Percentiles rank a stretch among this genome's conserved stretches.
Evolutionary conservation across 2,329 filamentous ascomycete genomes (phyloP).

Genomic region (Diaporthe nobilis): DNA sequence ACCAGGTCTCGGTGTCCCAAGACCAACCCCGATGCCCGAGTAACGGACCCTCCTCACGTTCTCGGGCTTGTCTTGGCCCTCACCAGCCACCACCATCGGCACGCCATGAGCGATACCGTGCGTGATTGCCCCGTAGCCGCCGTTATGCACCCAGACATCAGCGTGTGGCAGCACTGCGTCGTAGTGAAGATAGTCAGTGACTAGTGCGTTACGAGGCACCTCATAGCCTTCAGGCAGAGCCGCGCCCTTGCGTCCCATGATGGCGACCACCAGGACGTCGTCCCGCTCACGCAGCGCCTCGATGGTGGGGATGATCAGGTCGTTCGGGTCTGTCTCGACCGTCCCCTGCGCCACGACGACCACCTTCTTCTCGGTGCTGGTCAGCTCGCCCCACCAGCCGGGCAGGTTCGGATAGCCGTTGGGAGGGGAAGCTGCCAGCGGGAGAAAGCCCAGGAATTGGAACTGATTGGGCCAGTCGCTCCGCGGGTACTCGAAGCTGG

Average conservation of each 20-base stretch:
- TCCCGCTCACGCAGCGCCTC: constrained; percentile 48
- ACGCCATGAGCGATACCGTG: constrained; percentile 57
- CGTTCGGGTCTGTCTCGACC: constrained; percentile 54
- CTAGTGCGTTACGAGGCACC: constrained; percentile 50
- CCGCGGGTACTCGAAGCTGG: constrained; percentile 55
- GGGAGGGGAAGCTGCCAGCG: constrained; percentile 37
- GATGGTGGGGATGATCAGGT: constrained; percentile 56
- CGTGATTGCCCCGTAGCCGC: constrained; percentile 57
- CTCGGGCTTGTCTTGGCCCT: constrained; percentile 59
- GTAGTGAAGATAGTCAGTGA: constrained; percentile 56
- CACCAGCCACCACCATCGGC: constrained; percentile 57
- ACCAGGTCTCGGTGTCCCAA: constrained; percentile 48
- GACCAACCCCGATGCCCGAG: constrained; percentile 53
- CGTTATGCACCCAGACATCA: constrained; percentile 57
- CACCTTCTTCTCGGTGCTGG: constrained; percentile 48
- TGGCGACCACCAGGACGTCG: constrained; percentile 52
- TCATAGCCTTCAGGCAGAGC: constrained; percentile 43
- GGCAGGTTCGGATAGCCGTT: constrained; percentile 44
- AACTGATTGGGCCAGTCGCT: constrained; percentile 54
- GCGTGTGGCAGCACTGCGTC: constrained; percentile 55
- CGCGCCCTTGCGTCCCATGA: constrained; percentile 54
- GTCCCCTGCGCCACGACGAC: constrained; percentile 58
- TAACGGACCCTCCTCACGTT: constrained; percentile 53
- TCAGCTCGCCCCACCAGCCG: constrained; percentile 54
- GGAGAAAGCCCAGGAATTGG: constrained; percentile 53